Conservation (phyloP, 148 eudicot genomes). For the Chenopodium berlandieri region DNA sequence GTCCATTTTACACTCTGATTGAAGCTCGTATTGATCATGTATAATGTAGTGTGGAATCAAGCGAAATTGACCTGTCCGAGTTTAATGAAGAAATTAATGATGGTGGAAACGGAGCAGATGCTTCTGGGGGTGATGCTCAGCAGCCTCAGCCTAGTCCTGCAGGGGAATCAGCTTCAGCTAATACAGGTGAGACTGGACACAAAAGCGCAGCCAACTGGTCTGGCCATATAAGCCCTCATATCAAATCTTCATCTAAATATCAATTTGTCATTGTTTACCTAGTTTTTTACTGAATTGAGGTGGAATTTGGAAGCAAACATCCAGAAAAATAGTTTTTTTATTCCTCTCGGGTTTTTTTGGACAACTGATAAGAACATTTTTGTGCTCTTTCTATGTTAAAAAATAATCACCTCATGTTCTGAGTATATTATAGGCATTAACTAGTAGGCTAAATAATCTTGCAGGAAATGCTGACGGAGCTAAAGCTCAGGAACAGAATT, state of each 20-base stretch:
- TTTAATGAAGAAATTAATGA: slow-evolving; percentile 61
- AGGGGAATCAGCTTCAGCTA: slow-evolving; percentile 41
- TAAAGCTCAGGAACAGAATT: slow-evolving; percentile 55
- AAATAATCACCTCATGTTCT: not conserved
- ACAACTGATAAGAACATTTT: not conserved
- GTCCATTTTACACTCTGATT: slow-evolving; percentile 5
- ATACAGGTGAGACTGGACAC: slow-evolving; percentile 42
- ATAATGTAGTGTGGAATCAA: slow-evolving; percentile 86
- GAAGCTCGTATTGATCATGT: slow-evolving; percentile 5
- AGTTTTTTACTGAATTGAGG: no score
- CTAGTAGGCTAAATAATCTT: slow-evolving; percentile 11
- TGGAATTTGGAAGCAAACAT: not conserved
- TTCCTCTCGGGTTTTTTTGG: no score
- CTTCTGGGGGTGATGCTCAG: slow-evolving; percentile 44
- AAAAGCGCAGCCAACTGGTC: not conserved
- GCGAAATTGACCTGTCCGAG: slow-evolving; percentile 91
- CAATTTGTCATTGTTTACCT: no score
- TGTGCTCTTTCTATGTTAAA: not conserved
- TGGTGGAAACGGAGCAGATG: slow-evolving; percentile 39
- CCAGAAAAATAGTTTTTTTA: not conserved
- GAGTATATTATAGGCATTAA: not conserved
- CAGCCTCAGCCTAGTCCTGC: slow-evolving; percentile 37
- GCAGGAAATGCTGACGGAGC: slow-evolving; percentile 55
- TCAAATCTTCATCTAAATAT: not conserved
- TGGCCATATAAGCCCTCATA: not conserved